phyloP scores from a whole-genome alignment of 192 early-diverging fungal genomes.

The Ramicandelaber brevisporus region DNA sequence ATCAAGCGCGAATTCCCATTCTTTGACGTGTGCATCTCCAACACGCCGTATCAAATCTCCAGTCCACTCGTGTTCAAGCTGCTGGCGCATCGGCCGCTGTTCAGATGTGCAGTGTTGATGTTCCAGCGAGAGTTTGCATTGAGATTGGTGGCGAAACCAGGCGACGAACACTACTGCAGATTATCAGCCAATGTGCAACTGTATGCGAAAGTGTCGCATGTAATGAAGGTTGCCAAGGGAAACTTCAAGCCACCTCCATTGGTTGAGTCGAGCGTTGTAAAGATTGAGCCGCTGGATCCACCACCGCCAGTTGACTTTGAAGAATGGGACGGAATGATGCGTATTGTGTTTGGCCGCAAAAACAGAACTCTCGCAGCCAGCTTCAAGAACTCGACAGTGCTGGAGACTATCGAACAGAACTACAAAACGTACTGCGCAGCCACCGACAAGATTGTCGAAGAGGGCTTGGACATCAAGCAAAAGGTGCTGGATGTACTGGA shows the following conservation, averaged over 20 bases:
- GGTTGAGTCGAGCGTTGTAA: slow-evolving; percentile 88
- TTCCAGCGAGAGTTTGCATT: slow-evolving; percentile 98
- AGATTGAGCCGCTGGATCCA: slow-evolving; percentile 77
- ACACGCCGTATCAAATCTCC: slow-evolving; percentile 96
- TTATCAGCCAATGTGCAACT: slow-evolving; percentile 85
- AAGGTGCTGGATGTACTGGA: slow-evolving; percentile 53
- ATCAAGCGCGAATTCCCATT: slow-evolving; percentile 90
- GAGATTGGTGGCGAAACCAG: slow-evolving; percentile 80
- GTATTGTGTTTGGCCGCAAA: slow-evolving; percentile 78
- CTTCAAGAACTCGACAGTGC: slow-evolving; percentile 65
- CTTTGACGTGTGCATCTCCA: slow-evolving; percentile 95
- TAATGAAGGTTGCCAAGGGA: slow-evolving; percentile 96
- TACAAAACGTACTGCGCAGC: slow-evolving; percentile 82
- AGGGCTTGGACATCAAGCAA: slow-evolving; percentile 65
- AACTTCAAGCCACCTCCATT: slow-evolving; percentile 95
- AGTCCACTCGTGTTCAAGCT: slow-evolving; percentile 90
- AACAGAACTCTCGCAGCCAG: slow-evolving; percentile 80
- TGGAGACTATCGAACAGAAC: slow-evolving; percentile 85
- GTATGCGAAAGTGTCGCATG: slow-evolving; percentile 76
- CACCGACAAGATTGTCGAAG: slow-evolving; percentile 50
- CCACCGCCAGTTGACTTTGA: slow-evolving; percentile 85
- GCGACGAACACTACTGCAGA: slow-evolving; percentile 75
- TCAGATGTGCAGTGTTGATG: slow-evolving; percentile 87
- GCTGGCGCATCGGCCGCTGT: slow-evolving; percentile 76
- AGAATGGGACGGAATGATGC: slow-evolving; percentile 91